Evolutionary conservation across 1,139 yeast genomes (phyloP).

Genomic region (Saccharomyces hybrid): DNA sequence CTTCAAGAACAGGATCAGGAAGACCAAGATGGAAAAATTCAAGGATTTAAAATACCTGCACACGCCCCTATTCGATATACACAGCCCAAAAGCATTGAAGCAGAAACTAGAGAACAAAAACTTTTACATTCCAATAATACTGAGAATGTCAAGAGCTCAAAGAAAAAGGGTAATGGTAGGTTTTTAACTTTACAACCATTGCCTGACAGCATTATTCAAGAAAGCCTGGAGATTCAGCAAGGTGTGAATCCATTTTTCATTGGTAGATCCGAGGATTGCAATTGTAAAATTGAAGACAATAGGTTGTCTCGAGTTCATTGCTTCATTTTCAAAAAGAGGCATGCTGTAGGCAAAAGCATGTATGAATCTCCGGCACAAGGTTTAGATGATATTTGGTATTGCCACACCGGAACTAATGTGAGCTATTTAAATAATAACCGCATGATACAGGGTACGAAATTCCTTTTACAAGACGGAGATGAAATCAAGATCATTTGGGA

Average conservation of each 20-base stretch:
- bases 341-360: constrained; percentile 48
- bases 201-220: constrained; percentile 35
- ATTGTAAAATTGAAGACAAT: constrained; percentile 56
- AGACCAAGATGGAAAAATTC: not conserved
- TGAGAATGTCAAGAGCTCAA: constrained; percentile 7
- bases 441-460: constrained; percentile 57
- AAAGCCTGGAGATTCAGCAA: constrained; percentile 52
- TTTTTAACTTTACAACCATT: constrained; percentile 45
- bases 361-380: constrained; percentile 62
- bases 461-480: constrained; percentile 57
- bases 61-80: constrained; percentile 29
- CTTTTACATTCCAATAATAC: constrained; percentile 6
- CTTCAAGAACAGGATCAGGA: constrained; percentile 9
- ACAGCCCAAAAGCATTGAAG: constrained; percentile 19
- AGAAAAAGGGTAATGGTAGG: constrained; percentile 38
- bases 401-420: constrained; percentile 74
- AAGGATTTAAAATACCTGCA: constrained; percentile 33
- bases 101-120: constrained; percentile 9
- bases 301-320: constrained; percentile 84
- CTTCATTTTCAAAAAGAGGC: constrained; percentile 52
- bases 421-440: constrained; percentile 58
- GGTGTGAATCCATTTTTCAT: constrained; percentile 56
- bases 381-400: constrained; percentile 70
- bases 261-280: constrained; percentile 58
- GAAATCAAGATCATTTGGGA: constrained; percentile 59